Conservation (phyloP, 2,329 filamentous ascomycete genomes). For the Xylaria sp. region DNA sequence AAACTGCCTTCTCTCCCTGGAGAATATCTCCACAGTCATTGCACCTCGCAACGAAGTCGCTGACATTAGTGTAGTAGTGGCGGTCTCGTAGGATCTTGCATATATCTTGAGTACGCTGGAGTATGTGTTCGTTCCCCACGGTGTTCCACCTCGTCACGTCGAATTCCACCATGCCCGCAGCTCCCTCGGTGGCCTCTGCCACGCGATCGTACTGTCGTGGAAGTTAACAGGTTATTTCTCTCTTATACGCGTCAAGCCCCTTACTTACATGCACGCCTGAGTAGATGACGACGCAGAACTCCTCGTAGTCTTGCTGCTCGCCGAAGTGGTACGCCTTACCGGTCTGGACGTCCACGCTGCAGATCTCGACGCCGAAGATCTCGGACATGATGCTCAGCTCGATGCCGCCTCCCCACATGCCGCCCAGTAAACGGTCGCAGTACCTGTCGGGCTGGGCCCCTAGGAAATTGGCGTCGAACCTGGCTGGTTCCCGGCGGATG, state of each 20-base stretch:
- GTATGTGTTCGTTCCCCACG: slow-evolving; percentile 68
- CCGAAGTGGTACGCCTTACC: slow-evolving; percentile 36
- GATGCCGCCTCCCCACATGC: slow-evolving; percentile 91
- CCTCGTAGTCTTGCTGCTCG: slow-evolving; percentile 32
- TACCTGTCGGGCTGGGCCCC: slow-evolving; percentile 79
- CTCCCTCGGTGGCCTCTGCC: slow-evolving; percentile 72
- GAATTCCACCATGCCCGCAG: slow-evolving; percentile 69
- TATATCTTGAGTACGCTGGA: slow-evolving; percentile 73
- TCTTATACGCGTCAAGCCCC: not conserved
- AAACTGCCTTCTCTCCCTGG: slow-evolving; percentile 71
- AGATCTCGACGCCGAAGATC: slow-evolving; percentile 37
- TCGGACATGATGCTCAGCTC: slow-evolving; percentile 83
- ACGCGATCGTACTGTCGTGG: slow-evolving; percentile 61
- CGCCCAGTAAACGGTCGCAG: slow-evolving; percentile 81
- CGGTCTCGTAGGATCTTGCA: slow-evolving; percentile 72
- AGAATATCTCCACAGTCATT: slow-evolving; percentile 76
- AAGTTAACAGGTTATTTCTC: slow-evolving; percentile 1
- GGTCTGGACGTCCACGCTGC: slow-evolving; percentile 34
- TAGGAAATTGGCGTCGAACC: slow-evolving; percentile 80
- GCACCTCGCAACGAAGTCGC: slow-evolving; percentile 81
- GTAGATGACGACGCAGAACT: slow-evolving; percentile 37
- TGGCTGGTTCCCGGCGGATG: slow-evolving; percentile 77
- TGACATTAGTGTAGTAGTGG: slow-evolving; percentile 90
- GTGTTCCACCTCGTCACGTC: slow-evolving; percentile 72
- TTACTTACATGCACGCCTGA: slow-evolving; percentile 35